These are phyloP conservation scores for Cutaneotrichosporon dermatis DNA, from an alignment of 1,284 basidiomycete genomes.

Conservation along the genomic window DNA sequence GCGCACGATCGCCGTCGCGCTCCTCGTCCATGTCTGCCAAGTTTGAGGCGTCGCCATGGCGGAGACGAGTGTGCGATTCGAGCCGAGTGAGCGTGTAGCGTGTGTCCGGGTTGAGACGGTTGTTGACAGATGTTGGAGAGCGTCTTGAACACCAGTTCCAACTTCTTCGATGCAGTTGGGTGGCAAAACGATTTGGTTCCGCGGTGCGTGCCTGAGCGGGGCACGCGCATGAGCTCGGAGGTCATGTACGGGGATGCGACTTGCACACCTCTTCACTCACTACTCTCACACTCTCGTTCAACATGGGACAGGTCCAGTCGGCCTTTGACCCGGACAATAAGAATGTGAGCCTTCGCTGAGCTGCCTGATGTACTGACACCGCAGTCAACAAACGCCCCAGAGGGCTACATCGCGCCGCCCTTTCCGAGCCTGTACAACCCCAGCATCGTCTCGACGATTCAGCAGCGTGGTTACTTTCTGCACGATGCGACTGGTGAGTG, in stretches of 20 bases:
- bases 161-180: background rate
- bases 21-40: background rate
- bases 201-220: background rate
- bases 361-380: background rate
- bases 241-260: too few species aligned
- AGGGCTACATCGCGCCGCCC: slow-evolving; percentile 39
- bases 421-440: slow-evolving; percentile 56
- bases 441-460: slow-evolving; percentile 39
- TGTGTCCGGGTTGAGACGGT: background rate
- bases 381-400: slow-evolving; percentile 20
- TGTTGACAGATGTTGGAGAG: background rate
- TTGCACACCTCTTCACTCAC: background rate
- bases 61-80: background rate
- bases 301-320: slow-evolving; percentile 34
- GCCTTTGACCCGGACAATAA: slow-evolving; percentile 26
- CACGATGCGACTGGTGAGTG: slow-evolving; percentile 49
- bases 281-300: background rate
- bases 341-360: background rate
- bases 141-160: background rate
- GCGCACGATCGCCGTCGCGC: slow-evolving; percentile 4
- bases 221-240: background rate
- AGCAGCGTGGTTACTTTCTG: slow-evolving; percentile 41
- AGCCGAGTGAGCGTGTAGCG: too few species aligned
- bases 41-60: background rate
- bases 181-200: slow-evolving; percentile 5